Conservation (phyloP, 192 early-diverging fungal genomes). For the Funneliformis geosporum region DNA sequence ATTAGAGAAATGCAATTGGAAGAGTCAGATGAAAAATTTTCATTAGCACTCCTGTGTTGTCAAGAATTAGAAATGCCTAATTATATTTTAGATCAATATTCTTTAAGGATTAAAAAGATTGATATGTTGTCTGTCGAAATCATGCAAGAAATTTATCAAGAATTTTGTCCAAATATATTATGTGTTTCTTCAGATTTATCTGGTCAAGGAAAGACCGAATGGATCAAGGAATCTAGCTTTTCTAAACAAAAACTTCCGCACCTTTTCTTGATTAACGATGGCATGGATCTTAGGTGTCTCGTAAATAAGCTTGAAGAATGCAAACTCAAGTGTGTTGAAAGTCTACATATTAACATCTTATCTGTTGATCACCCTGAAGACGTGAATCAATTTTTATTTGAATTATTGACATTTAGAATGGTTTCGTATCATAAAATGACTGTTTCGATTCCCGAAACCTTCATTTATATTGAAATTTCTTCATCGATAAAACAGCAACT, state of each 20-base stretch:
- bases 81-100: slow-evolving; percentile 33
- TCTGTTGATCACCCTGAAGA: neutral
- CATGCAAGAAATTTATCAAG: slow-evolving; percentile 13
- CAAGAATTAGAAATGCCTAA: slow-evolving; percentile 13
- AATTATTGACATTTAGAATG: slow-evolving; percentile 19
- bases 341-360: slow-evolving; percentile 7
- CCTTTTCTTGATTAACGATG: slow-evolving; percentile 16
- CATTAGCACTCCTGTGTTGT: slow-evolving; percentile 22
- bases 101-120: neutral
- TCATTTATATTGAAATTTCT: slow-evolving; percentile 23
- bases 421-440: neutral
- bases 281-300: slow-evolving; percentile 13
- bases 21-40: neutral
- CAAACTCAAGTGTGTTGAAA: slow-evolving; percentile 10
- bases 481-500: slow-evolving; percentile 12
- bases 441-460: neutral
- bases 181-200: slow-evolving; percentile 29
- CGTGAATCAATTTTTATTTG: slow-evolving; percentile 16
- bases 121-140: neutral
- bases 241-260: neutral
- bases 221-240: slow-evolving; percentile 13
- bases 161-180: slow-evolving; percentile 28
- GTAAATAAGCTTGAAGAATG: slow-evolving; percentile 23
- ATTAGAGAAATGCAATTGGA: slow-evolving; percentile 8
- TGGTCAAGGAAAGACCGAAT: slow-evolving; percentile 33